Percentiles rank a stretch among this genome's conserved stretches.
Evolutionary conservation across 192 early-diverging fungal genomes (phyloP).

Genomic region (Backusella circina): DNA sequence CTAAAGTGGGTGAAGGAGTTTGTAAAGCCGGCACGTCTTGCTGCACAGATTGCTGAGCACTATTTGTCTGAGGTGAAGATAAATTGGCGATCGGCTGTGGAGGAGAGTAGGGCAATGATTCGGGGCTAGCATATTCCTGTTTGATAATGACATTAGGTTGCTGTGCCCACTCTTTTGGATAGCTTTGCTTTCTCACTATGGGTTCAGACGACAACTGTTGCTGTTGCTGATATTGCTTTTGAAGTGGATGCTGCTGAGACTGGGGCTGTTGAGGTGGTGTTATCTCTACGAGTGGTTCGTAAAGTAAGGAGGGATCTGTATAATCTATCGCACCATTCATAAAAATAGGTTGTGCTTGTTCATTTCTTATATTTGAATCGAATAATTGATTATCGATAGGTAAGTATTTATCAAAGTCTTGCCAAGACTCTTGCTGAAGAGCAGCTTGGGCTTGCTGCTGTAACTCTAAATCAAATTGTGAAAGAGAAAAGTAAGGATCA

Average conservation of each 20-base stretch:
- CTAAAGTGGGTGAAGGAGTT: not conserved
- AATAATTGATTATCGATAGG: slow-evolving; percentile 3
- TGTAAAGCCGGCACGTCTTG: not conserved
- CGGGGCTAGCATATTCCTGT: slow-evolving; percentile 12
- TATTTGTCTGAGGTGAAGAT: not conserved
- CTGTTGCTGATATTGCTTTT: not conserved
- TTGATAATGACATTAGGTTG: not conserved
- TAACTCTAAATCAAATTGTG: slow-evolving; percentile 10
- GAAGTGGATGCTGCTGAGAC: slow-evolving; percentile 13
- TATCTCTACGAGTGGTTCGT: slow-evolving; percentile 5
- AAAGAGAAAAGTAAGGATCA: slow-evolving; percentile 8
- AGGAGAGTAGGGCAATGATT: slow-evolving; percentile 9
- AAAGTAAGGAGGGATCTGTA: not conserved
- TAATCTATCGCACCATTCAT: not conserved
- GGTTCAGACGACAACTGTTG: not conserved
- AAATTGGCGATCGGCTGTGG: not conserved
- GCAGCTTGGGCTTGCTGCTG: slow-evolving; percentile 17
- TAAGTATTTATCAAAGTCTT: slow-evolving; percentile 14
- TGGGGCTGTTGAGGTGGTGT: slow-evolving; percentile 11
- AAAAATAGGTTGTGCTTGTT: slow-evolving; percentile 8
- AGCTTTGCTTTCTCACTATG: not conserved
- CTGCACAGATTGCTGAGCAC: not conserved
- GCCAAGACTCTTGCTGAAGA: slow-evolving; percentile 16
- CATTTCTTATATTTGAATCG: not conserved
- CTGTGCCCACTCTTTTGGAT: not conserved